Percentiles rank a stretch among this genome's conserved stretches.
Evolutionary conservation across 192 early-diverging fungal species (phyloP).

Genomic region (Coemansia sp.): DNA sequence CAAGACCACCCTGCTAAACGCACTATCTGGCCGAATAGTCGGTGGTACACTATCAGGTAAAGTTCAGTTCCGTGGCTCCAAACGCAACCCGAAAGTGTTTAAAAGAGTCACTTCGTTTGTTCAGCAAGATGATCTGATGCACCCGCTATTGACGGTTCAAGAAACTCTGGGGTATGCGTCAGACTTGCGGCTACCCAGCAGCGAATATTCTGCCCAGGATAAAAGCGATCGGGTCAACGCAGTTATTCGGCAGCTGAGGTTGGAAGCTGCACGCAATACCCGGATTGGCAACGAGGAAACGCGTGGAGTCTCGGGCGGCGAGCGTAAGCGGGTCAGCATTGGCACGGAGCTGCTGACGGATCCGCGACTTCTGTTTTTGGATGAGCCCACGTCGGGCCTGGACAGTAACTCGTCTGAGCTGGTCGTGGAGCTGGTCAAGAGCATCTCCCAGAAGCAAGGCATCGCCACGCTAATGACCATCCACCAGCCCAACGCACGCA

Average conservation of each 20-base stretch:
- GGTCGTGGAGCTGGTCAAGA: constrained; percentile 61
- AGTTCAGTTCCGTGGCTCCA: constrained; percentile 54
- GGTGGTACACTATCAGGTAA: constrained; percentile 56
- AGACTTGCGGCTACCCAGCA: constrained; percentile 64
- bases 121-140: constrained; percentile 57
- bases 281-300: constrained; percentile 47
- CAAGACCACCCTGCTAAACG: constrained; percentile 82
- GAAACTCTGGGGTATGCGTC: constrained; percentile 78
- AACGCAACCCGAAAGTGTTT: constrained; percentile 37
- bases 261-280: constrained; percentile 59
- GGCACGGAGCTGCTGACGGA: constrained; percentile 56
- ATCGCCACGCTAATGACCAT: constrained; percentile 84
- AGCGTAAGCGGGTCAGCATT: constrained; percentile 55
- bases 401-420: constrained; percentile 67
- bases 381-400: constrained; percentile 64
- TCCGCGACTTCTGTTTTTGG: constrained; percentile 56
- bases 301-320: constrained; percentile 57
- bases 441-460: constrained; percentile 57
- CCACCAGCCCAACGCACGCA: constrained; percentile 82
- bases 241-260: constrained; percentile 63
- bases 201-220: constrained; percentile 43
- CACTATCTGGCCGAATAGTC: constrained; percentile 66
- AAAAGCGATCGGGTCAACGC: constrained; percentile 63
- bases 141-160: constrained; percentile 67
- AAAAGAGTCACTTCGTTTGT: constrained; percentile 53